Conservation (phyloP, 345 rosid species). For the Stellera chamaejasme region DNA sequence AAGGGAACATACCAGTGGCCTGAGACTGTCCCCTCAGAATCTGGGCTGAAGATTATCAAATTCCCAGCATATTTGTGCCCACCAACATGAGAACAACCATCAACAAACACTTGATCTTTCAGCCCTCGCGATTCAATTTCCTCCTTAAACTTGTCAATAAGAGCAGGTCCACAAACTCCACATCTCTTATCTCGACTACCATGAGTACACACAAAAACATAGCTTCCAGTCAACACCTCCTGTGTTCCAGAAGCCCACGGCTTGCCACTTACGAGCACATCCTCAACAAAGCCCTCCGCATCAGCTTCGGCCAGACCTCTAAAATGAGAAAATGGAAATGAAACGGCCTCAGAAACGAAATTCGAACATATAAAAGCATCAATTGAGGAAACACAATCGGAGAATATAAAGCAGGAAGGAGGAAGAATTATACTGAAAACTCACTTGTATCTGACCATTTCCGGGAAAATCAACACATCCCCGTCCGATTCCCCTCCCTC, state of each 20-base stretch:
- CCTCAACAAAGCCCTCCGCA: slow-evolving; percentile 74
- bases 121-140: slow-evolving; percentile 62
- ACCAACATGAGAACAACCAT: slow-evolving; percentile 86
- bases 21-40: slow-evolving; percentile 43
- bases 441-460: slow-evolving; percentile 86
- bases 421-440: slow-evolving; percentile 4
- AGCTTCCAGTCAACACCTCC: slow-evolving; percentile 54
- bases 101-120: slow-evolving; percentile 47
- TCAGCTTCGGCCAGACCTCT: slow-evolving; percentile 64
- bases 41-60: slow-evolving; percentile 62
- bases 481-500: slow-evolving; percentile 70
- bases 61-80: slow-evolving; percentile 99
- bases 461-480: slow-evolving; percentile 92
- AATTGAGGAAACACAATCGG: not conserved
- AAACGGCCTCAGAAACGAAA: not conserved
- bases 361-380: not conserved
- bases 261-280: slow-evolving; percentile 74
- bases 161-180: slow-evolving; percentile 92
- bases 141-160: slow-evolving; percentile 59
- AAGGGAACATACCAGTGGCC: slow-evolving; percentile 68
- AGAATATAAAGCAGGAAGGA: slow-evolving; percentile 1
- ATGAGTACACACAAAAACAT: slow-evolving; percentile 89
- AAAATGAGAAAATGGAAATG: slow-evolving; percentile 1
- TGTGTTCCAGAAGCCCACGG: slow-evolving; percentile 63
- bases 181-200: slow-evolving; percentile 88